Percentiles rank a stretch among this genome's conserved stretches.
Evolutionary conservation across 2,329 filamentous ascomycete genomes (phyloP).

Genomic region (Cercospora berteroae): DNA sequence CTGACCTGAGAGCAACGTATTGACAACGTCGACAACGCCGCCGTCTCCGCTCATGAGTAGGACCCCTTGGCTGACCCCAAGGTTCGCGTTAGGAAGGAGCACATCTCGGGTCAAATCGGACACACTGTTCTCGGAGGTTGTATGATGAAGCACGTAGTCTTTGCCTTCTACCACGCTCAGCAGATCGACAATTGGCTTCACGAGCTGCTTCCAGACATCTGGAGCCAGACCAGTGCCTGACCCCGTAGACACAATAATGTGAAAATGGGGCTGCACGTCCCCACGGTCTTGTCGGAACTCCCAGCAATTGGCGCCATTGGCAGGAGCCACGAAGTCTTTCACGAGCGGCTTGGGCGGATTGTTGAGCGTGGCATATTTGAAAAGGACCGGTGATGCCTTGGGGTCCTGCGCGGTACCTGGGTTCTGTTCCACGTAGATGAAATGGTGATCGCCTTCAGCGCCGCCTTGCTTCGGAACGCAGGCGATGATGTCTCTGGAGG

Average conservation of each 20-base stretch:
- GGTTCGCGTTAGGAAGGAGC: conserved; percentile 52
- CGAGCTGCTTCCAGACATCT: conserved; percentile 40
- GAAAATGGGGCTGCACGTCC: conserved; percentile 29
- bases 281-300: conserved; percentile 18
- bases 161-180: conserved; percentile 39
- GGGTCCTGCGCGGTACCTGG: conserved; percentile 20
- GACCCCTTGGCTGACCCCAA: conserved; percentile 57
- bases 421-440: conserved; percentile 30
- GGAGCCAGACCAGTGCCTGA: conserved; percentile 46
- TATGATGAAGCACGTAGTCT: conserved; percentile 56
- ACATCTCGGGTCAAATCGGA: conserved; percentile 57
- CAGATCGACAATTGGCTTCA: conserved; percentile 45
- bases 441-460: conserved; percentile 20
- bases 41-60: conserved; percentile 86
- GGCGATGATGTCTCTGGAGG: conserved; percentile 28
- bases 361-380: conserved; percentile 27
- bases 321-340: conserved; percentile 23
- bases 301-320: conserved; percentile 25
- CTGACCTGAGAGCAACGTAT: conserved; percentile 54
- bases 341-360: conserved; percentile 28
- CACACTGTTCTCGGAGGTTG: conserved; percentile 63
- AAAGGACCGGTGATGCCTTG: conserved; percentile 21
- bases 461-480: conserved; percentile 21
- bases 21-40: conserved; percentile 77
- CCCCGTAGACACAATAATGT: conserved; percentile 47